Conservation (phyloP, 176 grass and related monocot species). For the Eleusine indica region DNA sequence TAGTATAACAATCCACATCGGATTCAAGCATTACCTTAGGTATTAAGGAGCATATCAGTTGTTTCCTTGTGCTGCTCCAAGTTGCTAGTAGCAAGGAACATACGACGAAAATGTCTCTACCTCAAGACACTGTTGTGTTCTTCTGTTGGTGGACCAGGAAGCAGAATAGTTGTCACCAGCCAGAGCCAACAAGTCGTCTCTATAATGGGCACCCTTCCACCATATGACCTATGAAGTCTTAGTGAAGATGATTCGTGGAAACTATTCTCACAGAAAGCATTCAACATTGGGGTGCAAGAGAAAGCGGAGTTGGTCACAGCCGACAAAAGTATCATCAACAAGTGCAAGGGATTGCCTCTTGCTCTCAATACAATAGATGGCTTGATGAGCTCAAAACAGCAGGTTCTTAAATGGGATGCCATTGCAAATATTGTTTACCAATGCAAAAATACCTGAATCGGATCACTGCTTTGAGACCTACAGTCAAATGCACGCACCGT, state of each 20-base stretch:
- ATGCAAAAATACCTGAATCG: constrained; percentile 73
- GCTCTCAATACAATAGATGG: constrained; percentile 32
- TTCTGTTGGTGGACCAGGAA: constrained; percentile 17
- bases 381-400: constrained; percentile 40
- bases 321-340: constrained; percentile 20
- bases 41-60: too few species aligned
- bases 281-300: constrained; percentile 2
- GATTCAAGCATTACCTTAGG: too few species aligned
- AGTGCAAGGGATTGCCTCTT: constrained; percentile 42
- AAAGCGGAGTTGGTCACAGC: neutral
- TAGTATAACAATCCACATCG: too few species aligned
- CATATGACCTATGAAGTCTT: neutral
- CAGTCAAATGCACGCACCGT: constrained; percentile 87
- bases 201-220: constrained; percentile 15
- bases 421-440: constrained; percentile 1
- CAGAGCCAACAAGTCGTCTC: neutral
- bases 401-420: constrained; percentile 9
- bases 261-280: constrained; percentile 42
- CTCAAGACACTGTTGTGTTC: constrained; percentile 1
- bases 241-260: constrained; percentile 17
- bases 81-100: too few species aligned
- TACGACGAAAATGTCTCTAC: too few species aligned
- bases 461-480: constrained; percentile 86
- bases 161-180: constrained; percentile 44
- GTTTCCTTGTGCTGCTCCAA: too few species aligned